Evolutionary conservation across 2,329 filamentous ascomycete species (phyloP).

Genomic region (Pleoardoris graminearum): DNA sequence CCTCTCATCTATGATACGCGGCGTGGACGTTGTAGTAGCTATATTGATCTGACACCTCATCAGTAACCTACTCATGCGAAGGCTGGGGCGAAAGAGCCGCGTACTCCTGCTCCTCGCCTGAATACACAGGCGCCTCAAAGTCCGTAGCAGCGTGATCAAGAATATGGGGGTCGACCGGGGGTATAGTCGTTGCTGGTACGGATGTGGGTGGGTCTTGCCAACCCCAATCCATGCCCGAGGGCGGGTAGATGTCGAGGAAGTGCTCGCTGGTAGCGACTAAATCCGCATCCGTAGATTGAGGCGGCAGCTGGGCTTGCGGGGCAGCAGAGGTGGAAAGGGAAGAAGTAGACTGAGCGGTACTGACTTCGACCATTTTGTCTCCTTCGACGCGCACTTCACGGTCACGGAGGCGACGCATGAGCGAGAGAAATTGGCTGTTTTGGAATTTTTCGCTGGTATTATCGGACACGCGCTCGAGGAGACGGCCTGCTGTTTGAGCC

Average conservation of each 20-base stretch:
- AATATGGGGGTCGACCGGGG: conserved; percentile 34
- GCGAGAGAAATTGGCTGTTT: conserved; percentile 72
- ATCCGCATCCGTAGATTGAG: background rate
- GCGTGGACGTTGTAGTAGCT: conserved; percentile 30
- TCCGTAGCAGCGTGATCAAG: conserved; percentile 35
- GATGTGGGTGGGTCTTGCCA: conserved; percentile 1
- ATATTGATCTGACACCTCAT: conserved; percentile 38
- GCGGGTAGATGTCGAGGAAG: background rate
- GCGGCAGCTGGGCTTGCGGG: background rate
- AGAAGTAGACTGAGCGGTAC: conserved; percentile 22
- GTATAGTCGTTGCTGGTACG: conserved; percentile 18
- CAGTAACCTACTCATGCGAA: conserved; percentile 25
- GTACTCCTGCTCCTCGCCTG: conserved; percentile 19
- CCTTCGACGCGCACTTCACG: conserved; percentile 73
- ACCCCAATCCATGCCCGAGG: background rate
- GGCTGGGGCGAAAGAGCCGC: conserved; percentile 11
- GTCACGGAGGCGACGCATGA: conserved; percentile 77
- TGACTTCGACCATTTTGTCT: conserved; percentile 65
- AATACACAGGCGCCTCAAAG: conserved; percentile 35
- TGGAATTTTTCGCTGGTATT: conserved; percentile 75
- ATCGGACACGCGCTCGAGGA: conserved; percentile 69
- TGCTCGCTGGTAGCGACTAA: background rate
- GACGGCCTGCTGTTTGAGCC: conserved; percentile 69
- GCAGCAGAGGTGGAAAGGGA: background rate
- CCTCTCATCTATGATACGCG: conserved; percentile 23